A percentile compares a stretch with the other conserved stretches of the same genome.
phyloP scores from a whole-genome alignment of 768 basidiomycete species.

The Russula abietina region DNA sequence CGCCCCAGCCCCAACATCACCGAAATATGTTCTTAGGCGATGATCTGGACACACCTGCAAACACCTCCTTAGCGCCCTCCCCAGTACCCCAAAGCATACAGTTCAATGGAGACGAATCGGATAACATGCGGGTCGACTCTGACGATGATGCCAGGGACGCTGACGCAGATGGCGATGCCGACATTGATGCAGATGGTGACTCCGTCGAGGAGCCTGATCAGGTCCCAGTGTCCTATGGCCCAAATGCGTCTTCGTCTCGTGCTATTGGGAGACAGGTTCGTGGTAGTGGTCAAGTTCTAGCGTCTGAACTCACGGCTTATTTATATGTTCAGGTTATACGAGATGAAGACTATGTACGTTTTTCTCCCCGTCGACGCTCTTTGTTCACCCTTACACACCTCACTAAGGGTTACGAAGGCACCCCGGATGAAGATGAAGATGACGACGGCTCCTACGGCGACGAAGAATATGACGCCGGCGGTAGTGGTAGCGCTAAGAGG shows the following conservation, averaged over 20 bases:
- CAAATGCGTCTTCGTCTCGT: slow-evolving; percentile 37
- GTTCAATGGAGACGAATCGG: slow-evolving; percentile 38
- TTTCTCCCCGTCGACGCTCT: slow-evolving; percentile 22
- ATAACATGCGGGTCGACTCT: slow-evolving; percentile 71
- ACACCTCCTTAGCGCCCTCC: slow-evolving; percentile 27
- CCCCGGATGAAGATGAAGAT: slow-evolving; percentile 50
- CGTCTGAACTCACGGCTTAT: slow-evolving; percentile 13
- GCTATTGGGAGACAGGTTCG: slow-evolving; percentile 30
- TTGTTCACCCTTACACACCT: slow-evolving; percentile 26
- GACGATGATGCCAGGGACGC: slow-evolving; percentile 35
- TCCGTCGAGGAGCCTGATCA: slow-evolving; percentile 43
- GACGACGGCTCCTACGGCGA: slow-evolving; percentile 70
- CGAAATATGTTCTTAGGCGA: slow-evolving; percentile 22
- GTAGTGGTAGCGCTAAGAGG: slow-evolving; percentile 44
- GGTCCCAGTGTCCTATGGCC: slow-evolving; percentile 35
- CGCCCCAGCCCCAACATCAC: slow-evolving; percentile 21
- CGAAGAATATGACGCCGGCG: slow-evolving; percentile 52
- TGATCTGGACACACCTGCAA: slow-evolving; percentile 26
- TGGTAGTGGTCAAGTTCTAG: slow-evolving; percentile 23
- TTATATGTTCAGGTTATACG: slow-evolving; percentile 30
- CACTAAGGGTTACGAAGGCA: slow-evolving; percentile 53
- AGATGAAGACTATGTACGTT: slow-evolving; percentile 49
- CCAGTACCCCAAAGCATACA: slow-evolving; percentile 36
- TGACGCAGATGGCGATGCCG: slow-evolving; percentile 47
- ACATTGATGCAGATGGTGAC: slow-evolving; percentile 61